These are phyloP conservation scores for Penicillium sp. DNA, from an alignment of 2,329 filamentous ascomycete genomes.

Conservation along the genomic window DNA sequence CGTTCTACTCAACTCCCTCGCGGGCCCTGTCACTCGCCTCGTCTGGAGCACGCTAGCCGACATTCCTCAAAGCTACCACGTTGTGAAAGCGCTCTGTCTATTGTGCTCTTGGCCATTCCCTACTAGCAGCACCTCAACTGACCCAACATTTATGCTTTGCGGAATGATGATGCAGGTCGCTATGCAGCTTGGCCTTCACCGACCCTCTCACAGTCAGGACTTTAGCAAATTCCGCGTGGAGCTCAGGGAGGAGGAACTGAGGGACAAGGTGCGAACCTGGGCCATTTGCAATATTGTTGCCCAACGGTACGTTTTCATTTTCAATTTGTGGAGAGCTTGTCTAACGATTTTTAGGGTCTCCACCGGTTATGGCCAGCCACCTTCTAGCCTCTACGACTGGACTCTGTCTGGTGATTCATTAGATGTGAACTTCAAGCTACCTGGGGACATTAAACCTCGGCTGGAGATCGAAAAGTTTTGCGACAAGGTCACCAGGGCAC, in stretches of 20 bases:
- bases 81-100: conserved; percentile 59
- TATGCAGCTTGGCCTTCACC: conserved; percentile 62
- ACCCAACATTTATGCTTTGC: conserved; percentile 61
- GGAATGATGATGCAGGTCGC: conserved; percentile 64
- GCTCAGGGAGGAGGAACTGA: conserved; percentile 57
- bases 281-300: conserved; percentile 63
- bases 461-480: conserved; percentile 56
- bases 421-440: conserved; percentile 47
- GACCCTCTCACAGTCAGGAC: conserved; percentile 58
- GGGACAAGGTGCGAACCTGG: conserved; percentile 62
- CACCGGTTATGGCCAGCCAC: conserved; percentile 64
- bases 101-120: conserved; percentile 63
- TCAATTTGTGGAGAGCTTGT: neutral
- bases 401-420: conserved; percentile 46
- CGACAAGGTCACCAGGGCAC: conserved; percentile 52
- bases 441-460: conserved; percentile 48
- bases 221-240: conserved; percentile 50
- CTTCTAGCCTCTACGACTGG: conserved; percentile 58
- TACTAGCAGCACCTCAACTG: conserved; percentile 57
- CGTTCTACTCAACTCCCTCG: conserved; percentile 49
- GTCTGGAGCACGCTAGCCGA: conserved; percentile 59
- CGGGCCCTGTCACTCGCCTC: conserved; percentile 52
- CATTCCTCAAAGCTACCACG: conserved; percentile 59
- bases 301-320: conserved; percentile 49
- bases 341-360: conserved; percentile 47